phyloP scores from a whole-genome alignment of 176 grass and related monocot species.

The Oryza rufipogon region DNA sequence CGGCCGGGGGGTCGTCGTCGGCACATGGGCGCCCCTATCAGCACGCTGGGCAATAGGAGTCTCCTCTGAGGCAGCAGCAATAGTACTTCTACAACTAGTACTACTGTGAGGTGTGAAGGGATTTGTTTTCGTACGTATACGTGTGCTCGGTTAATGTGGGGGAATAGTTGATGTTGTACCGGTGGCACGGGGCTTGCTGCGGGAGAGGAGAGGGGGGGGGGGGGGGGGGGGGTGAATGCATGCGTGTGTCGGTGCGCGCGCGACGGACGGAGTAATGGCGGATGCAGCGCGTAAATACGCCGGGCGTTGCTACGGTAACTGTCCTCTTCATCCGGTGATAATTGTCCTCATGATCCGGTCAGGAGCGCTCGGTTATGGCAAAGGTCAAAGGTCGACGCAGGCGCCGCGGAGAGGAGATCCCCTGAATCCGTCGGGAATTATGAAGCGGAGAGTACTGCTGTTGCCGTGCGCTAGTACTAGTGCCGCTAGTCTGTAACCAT shows the following conservation, averaged over 20 bases:
- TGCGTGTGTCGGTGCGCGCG: not conserved
- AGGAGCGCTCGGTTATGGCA: not conserved
- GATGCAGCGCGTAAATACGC: not conserved
- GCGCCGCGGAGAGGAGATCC: not conserved
- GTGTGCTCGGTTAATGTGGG: not conserved
- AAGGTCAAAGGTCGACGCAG: not conserved
- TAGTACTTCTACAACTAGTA: no score
- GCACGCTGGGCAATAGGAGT: slow-evolving; percentile 20
- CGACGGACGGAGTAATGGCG: not conserved
- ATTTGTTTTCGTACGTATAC: slow-evolving; percentile 14
- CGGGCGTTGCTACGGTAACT: not conserved
- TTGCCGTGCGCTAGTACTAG: no score
- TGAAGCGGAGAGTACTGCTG: not conserved
- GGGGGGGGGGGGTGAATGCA: not conserved
- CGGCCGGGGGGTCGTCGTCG: not conserved
- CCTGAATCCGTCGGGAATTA: not conserved
- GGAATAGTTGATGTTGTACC: no score
- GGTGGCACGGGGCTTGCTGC: not conserved
- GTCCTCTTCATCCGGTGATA: not conserved
- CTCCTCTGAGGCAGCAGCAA: no score
- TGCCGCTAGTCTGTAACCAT: no score
- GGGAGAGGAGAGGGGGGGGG: no score
- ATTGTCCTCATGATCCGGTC: not conserved
- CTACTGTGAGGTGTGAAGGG: not conserved
- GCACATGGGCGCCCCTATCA: not conserved